Evolutionary conservation across 73 alveolate species (phyloP).

Genomic region (Uronychia setigera): DNA sequence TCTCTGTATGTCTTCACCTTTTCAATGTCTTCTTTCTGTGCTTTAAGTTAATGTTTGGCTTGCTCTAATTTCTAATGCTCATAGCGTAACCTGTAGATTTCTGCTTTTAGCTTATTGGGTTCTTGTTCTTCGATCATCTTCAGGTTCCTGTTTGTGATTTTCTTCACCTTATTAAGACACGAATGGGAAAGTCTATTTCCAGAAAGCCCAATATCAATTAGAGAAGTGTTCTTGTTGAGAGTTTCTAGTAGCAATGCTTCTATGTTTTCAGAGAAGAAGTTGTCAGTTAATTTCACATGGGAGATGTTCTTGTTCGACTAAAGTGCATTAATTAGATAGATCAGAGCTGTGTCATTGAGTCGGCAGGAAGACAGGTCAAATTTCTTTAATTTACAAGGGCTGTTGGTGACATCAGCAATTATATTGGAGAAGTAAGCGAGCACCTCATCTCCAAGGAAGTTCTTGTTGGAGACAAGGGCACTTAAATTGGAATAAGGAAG

Average conservation of each 20-base stretch:
- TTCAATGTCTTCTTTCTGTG: constrained; percentile 78
- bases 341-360: constrained; percentile 86
- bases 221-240: constrained; percentile 86
- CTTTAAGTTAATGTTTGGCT: constrained; percentile 82
- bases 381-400: constrained; percentile 60
- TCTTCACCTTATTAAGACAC: constrained; percentile 87
- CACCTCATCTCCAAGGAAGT: constrained; percentile 96
- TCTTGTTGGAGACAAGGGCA: constrained; percentile 80
- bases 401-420: constrained; percentile 58
- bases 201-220: constrained; percentile 81
- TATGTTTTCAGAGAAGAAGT: constrained; percentile 94
- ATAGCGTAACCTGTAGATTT: constrained; percentile 90
- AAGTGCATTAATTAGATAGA: constrained; percentile 86
- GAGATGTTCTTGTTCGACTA: constrained; percentile 76
- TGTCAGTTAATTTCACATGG: constrained; percentile 89
- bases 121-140: constrained; percentile 87
- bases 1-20: constrained; percentile 81
- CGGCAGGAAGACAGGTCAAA: constrained; percentile 93
- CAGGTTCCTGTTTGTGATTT: constrained; percentile 76
- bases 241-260: constrained; percentile 92
- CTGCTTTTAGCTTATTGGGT: constrained; percentile 91
- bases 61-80: constrained; percentile 91
- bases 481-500: constrained; percentile 78
- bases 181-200: constrained; percentile 95
- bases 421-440: constrained; percentile 87